These are phyloP conservation scores for Cyberlindnera xylosilytica DNA, from an alignment of 805 yeast genomes.

Conservation along the genomic window DNA sequence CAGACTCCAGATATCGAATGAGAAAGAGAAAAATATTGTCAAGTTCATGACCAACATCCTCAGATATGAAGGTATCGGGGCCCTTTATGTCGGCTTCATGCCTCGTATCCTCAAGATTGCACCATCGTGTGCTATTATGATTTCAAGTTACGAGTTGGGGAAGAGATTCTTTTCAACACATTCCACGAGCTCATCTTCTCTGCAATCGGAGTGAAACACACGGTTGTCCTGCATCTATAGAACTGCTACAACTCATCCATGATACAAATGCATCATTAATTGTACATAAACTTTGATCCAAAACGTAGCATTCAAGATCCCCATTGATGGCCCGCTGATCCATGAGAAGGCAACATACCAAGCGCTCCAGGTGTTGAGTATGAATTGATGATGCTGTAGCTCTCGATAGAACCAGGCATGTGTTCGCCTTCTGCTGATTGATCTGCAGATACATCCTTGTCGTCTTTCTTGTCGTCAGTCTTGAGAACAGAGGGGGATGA, in stretches of 20 bases:
- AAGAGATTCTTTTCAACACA: conserved; percentile 53
- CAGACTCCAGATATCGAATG: conserved; percentile 65
- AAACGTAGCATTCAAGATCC: conserved; percentile 1
- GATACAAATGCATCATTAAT: background rate
- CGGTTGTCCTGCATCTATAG: too few relatives aligned
- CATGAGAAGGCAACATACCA: conserved; percentile 6
- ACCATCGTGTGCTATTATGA: conserved; percentile 98
- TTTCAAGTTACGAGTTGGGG: conserved; percentile 88
- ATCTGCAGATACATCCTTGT: background rate
- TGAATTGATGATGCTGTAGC: conserved; percentile 18
- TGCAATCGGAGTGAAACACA: background rate
- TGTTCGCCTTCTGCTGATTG: conserved; percentile 6
- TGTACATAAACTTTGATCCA: conserved; percentile 1
- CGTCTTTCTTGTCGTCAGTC: background rate
- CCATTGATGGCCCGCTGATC: conserved; percentile 3
- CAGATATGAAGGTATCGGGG: conserved; percentile 70
- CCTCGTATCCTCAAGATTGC: conserved; percentile 91
- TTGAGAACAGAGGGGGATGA: background rate
- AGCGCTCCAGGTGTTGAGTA: conserved; percentile 24
- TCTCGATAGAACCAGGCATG: conserved; percentile 4
- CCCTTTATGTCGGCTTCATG: conserved; percentile 81
- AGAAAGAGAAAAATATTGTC: conserved; percentile 56
- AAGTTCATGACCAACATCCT: conserved; percentile 60
- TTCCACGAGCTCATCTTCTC: background rate
- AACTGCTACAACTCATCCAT: too few relatives aligned